Base-by-base conservation (phyloP, 2,329 filamentous ascomycete genomes). In the Fusarium coffeatum region DNA sequence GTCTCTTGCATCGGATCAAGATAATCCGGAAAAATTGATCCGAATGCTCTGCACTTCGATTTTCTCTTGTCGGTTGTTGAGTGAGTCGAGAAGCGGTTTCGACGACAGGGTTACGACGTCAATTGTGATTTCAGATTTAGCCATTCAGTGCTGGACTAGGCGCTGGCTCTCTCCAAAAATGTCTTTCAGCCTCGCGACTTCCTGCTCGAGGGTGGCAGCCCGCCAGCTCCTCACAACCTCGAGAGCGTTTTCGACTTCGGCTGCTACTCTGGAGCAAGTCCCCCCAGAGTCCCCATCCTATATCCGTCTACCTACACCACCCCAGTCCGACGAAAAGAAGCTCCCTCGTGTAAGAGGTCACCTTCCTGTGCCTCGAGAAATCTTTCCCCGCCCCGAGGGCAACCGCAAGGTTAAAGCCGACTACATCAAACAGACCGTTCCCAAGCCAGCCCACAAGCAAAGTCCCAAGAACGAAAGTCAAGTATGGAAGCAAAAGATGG, bases 211-310 rank as follows among this genome's bases (percentile, higher is more conserved):
- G 67, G 72, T 72, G 46, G 66, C 72, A 49, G 59, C 75, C 43
- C 72, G 74, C 48, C 76, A 76, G 54, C 69, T 76, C 55, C 53
- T 74, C n/a, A 41, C 63, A 42, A 55, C 69, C 16, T 65, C 74
- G n/a, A 75, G 78, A 61, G 67, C 69, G 34, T 79, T 82, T 62
- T 80, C 79, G 23, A 77, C 76, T 10, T 79, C 78, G 25, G 69
- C 77, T 54, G 69, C 78, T 48, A 79, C 81, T 75, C 60, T 77
- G 76, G 81, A 88, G 64, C 83, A 84, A 48, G 92, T 94, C 69
- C 91, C 91, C 20, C 95, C 96, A 50, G 93, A 98, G 78, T 97
- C 94, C 37, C 95, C 96, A 48, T 87, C 88, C 70, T 98, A 92
- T 84, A 92, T 98, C 81, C 89, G 93, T 71, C 85, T 98, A 58